phyloP scores from a whole-genome alignment of 176 grass and related monocot genomes.

The Dendrocalamus sinicus region DNA sequence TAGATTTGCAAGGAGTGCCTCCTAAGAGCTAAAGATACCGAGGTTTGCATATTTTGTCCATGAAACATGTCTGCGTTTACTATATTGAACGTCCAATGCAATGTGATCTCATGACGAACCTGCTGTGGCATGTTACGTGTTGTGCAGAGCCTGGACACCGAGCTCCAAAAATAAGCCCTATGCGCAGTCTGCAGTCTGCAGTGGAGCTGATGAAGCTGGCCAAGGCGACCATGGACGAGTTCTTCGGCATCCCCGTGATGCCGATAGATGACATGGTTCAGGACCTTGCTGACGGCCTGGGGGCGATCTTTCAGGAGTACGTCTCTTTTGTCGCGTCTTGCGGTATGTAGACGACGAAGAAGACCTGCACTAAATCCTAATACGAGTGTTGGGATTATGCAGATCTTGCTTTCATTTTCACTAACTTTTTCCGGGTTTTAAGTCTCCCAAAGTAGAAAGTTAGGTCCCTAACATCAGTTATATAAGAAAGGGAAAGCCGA shows the following conservation, averaged over 20 bases:
- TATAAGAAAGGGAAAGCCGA: too few relatives aligned
- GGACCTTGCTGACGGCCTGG: slow-evolving; percentile 69
- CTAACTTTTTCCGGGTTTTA: not conserved
- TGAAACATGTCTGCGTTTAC: not conserved
- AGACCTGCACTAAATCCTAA: not conserved
- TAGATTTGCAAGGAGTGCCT: slow-evolving; percentile 70
- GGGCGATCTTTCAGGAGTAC: slow-evolving; percentile 70
- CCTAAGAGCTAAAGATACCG: slow-evolving; percentile 77
- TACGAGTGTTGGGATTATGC: not conserved
- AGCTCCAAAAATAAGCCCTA: slow-evolving; percentile 74
- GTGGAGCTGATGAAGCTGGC: slow-evolving; percentile 85
- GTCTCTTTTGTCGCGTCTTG: slow-evolving; percentile 79
- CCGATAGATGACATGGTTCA: slow-evolving; percentile 72
- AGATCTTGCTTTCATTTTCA: not conserved
- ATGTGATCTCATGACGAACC: not conserved
- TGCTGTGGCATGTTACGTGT: not conserved
- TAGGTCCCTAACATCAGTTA: too few relatives aligned
- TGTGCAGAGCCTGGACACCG: slow-evolving; percentile 76
- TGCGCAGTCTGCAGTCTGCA: slow-evolving; percentile 77
- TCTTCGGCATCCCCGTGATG: slow-evolving; percentile 75
- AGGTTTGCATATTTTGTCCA: slow-evolving; percentile 47
- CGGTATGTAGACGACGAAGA: slow-evolving; percentile 37
- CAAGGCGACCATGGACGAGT: slow-evolving; percentile 54
- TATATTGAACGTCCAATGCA: not conserved
- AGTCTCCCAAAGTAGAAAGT: too few relatives aligned